These are phyloP conservation scores for Phytophthora boehmeriae DNA, from an alignment of 352 stramenopile genomes.

Conservation along the genomic window DNA sequence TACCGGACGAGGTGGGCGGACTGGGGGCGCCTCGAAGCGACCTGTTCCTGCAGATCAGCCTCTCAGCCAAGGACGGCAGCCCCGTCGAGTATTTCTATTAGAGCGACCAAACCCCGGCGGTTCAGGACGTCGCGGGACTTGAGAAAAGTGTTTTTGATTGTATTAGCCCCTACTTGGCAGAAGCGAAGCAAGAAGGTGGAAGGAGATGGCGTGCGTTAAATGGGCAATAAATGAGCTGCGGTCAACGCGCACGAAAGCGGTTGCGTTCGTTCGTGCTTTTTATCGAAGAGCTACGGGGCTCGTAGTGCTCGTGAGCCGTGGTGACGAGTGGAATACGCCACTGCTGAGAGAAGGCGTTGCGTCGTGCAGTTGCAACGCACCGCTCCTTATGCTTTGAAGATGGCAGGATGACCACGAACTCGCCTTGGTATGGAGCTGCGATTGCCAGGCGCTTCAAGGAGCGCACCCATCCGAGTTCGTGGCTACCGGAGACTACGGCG, in stretches of 20 bases:
- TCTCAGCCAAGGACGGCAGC: constrained; percentile 54
- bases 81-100: constrained; percentile 57
- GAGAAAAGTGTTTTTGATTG: constrained; percentile 21
- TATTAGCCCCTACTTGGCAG: constrained; percentile 18
- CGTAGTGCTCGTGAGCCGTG: too few species aligned
- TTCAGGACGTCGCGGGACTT: too few species aligned
- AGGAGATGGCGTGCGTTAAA: not conserved
- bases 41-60: constrained; percentile 68
- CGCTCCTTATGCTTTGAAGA: constrained; percentile 13
- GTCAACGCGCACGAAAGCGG: not conserved
- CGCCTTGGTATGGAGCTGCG: constrained; percentile 3
- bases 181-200: constrained; percentile 2
- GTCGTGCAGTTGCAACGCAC: constrained; percentile 16
- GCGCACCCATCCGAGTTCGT: not conserved
- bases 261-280: too few species aligned
- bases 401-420: constrained; percentile 10
- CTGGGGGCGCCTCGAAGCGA: constrained; percentile 53
- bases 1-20: constrained; percentile 59
- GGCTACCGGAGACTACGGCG: not conserved
- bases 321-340: too few species aligned
- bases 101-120: too few species aligned
- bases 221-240: not conserved
- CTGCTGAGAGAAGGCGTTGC: not conserved
- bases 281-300: too few species aligned
- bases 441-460: constrained; percentile 23